phyloP scores from a whole-genome alignment of 192 early-diverging fungal species.

The Coemansia sp. region DNA sequence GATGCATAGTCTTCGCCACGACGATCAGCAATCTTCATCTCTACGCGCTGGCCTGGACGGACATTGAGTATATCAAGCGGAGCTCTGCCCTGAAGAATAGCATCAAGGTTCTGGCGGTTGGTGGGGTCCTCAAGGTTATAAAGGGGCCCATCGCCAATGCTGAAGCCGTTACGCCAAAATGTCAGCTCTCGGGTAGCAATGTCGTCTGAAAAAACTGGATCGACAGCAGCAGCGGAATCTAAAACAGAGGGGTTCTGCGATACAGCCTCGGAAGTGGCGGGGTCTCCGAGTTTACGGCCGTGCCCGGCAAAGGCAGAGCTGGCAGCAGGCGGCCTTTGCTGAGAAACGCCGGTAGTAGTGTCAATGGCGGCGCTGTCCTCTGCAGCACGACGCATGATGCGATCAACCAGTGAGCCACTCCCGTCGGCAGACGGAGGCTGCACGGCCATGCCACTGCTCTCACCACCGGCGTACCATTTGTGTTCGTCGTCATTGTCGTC shows the following conservation, averaged over 20 bases:
- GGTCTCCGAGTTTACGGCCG: slow-evolving; percentile 26
- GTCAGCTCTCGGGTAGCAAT: slow-evolving; percentile 68
- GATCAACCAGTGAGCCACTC: slow-evolving; percentile 41
- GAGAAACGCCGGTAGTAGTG: no score
- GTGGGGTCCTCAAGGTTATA: slow-evolving; percentile 81
- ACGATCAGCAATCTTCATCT: slow-evolving; percentile 77
- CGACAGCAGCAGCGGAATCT: neutral
- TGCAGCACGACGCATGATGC: slow-evolving; percentile 42
- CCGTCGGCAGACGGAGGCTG: slow-evolving; percentile 22
- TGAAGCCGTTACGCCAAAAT: slow-evolving; percentile 97
- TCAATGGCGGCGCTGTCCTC: slow-evolving; percentile 25
- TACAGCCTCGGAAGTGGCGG: neutral
- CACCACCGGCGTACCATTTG: slow-evolving; percentile 88
- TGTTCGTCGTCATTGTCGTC: slow-evolving; percentile 23
- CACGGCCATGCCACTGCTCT: slow-evolving; percentile 77
- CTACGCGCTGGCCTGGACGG: slow-evolving; percentile 83
- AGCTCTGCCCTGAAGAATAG: slow-evolving; percentile 87
- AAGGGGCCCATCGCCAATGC: slow-evolving; percentile 89
- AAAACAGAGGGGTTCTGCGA: neutral
- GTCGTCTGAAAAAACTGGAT: neutral
- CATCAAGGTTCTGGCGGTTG: slow-evolving; percentile 79
- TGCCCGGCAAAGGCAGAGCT: slow-evolving; percentile 30
- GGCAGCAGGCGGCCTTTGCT: neutral
- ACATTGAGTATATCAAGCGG: slow-evolving; percentile 87
- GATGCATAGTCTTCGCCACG: slow-evolving; percentile 85